phyloP scores from a whole-genome alignment of 2,329 filamentous ascomycete genomes.

The Ceratocystis eucalypticola region DNA sequence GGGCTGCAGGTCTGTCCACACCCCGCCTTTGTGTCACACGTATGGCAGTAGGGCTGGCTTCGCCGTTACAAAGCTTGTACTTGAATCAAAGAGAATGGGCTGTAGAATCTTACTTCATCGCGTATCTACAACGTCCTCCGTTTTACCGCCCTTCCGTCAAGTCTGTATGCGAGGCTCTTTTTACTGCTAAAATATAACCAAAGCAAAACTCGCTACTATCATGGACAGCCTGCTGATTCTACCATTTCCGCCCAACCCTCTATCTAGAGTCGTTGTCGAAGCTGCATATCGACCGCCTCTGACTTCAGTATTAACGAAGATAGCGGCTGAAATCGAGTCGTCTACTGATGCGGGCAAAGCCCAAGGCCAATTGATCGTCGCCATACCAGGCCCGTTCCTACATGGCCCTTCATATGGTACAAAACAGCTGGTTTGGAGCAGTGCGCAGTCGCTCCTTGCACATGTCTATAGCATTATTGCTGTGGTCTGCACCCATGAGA shows the following conservation, averaged over 20 bases:
- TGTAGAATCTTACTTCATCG: too few species aligned
- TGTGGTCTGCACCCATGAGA: conserved; percentile 51
- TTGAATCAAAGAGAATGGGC: too few species aligned
- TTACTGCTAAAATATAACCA: neutral
- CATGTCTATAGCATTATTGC: conserved; percentile 67
- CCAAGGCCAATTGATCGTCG: conserved; percentile 33
- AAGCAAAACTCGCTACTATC: neutral
- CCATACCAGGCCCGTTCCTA: conserved; percentile 50
- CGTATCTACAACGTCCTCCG: neutral
- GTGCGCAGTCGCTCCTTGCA: conserved; percentile 61
- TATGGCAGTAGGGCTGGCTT: neutral
- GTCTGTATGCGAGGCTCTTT: neutral
- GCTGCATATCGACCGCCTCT: conserved; percentile 49
- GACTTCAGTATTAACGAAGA: conserved; percentile 36
- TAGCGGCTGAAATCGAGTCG: conserved; percentile 22
- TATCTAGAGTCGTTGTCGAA: conserved; percentile 37
- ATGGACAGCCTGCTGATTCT: conserved; percentile 41
- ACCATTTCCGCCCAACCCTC: conserved; percentile 46
- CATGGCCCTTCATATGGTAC: conserved; percentile 35
- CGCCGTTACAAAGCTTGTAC: too few species aligned
- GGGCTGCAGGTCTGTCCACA: neutral
- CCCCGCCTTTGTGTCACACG: neutral
- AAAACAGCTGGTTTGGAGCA: conserved; percentile 45
- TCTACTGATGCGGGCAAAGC: neutral
- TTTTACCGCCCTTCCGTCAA: neutral